These are phyloP conservation scores for Dalbergia oliveri DNA, from an alignment of 306 rosid genomes.

Conservation along the genomic window DNA sequence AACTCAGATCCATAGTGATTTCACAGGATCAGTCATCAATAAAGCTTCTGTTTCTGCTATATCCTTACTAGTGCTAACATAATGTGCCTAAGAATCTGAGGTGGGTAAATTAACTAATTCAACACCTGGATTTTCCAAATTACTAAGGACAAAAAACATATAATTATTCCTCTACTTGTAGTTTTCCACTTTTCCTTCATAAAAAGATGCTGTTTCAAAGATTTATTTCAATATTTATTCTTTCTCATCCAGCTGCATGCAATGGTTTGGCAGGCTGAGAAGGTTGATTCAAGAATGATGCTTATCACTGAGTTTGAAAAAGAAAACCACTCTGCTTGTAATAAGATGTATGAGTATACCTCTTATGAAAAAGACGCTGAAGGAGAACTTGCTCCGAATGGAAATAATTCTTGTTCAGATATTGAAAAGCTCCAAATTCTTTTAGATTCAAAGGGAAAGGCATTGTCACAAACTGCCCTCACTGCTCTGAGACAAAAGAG, in stretches of 20 bases:
- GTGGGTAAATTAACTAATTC: neutral
- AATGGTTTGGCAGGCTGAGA: slow-evolving; percentile 58
- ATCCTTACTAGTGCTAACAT: too few species aligned
- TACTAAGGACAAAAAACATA: neutral
- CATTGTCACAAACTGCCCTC: slow-evolving; percentile 70
- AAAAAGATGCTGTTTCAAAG: neutral
- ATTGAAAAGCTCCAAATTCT: slow-evolving; percentile 52
- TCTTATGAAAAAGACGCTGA: slow-evolving; percentile 40
- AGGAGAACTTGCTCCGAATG: slow-evolving; percentile 33
- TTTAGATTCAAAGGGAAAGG: slow-evolving; percentile 59
- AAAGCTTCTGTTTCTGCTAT: too few species aligned
- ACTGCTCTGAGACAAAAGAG: slow-evolving; percentile 63
- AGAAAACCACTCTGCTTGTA: slow-evolving; percentile 49
- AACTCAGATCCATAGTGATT: too few species aligned
- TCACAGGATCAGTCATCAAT: too few species aligned
- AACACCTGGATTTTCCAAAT: neutral
- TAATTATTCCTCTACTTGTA: neutral
- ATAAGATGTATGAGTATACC: slow-evolving; percentile 43
- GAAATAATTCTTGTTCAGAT: slow-evolving; percentile 49
- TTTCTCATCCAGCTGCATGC: slow-evolving; percentile 40
- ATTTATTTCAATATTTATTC: neutral
- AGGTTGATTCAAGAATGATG: slow-evolving; percentile 43
- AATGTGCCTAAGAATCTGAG: neutral
- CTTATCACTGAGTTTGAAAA: slow-evolving; percentile 45
- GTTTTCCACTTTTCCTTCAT: neutral